Evolutionary conservation across 306 rosid species (phyloP), one percentile per base, ranked within the genome.

Genomic region (Clitoria ternatea): DNA sequence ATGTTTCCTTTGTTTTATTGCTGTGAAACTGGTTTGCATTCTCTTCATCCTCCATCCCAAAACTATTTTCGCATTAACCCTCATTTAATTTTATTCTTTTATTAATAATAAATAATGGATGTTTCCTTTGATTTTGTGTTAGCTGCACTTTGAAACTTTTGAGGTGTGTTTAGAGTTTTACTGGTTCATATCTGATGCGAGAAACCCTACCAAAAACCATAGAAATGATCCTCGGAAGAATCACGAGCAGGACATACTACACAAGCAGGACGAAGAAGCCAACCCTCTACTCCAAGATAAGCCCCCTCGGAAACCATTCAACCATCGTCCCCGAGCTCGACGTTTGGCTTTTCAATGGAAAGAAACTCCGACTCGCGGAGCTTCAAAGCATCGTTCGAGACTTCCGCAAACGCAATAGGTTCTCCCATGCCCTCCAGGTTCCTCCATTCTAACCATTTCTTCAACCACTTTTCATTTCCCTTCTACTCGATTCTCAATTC

Each of bases 321-420:
- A 87, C 85, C 59, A 69, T 88, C 17, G 82, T 20, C 13, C 78
- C 86, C 1, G 88, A 75, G 76, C 96, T 93, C 77, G 93, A 93
- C 24, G 85, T 83, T 67, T 90, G 97, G 98, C 74, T 90, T 17
- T 79, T 49, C 45, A 83, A 82, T n/a, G 94, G 97, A 0, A 85
- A 90, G 59, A 93, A 82, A 52, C 75, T 90, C 30, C 61, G 83
- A 1, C 77, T 90, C 66, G 90, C 71, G 2, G 93, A 90, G 79
- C 96, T 90, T 79, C 89, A 85, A 69, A 89, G 94, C 57, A 85
- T 93, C 72, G 20, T 93, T 78, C 90, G 76, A 3, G 98, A 90
- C 77, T 89, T 93, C 50, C 93, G 97, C 68, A 93, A 88, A 73
- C 92, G 96, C 42, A 81, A 74, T 48, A 85, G 96, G 26, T 90